Evolutionary conservation across 805 yeast genomes (phyloP).

Genomic region (Yarrowia bubula): DNA sequence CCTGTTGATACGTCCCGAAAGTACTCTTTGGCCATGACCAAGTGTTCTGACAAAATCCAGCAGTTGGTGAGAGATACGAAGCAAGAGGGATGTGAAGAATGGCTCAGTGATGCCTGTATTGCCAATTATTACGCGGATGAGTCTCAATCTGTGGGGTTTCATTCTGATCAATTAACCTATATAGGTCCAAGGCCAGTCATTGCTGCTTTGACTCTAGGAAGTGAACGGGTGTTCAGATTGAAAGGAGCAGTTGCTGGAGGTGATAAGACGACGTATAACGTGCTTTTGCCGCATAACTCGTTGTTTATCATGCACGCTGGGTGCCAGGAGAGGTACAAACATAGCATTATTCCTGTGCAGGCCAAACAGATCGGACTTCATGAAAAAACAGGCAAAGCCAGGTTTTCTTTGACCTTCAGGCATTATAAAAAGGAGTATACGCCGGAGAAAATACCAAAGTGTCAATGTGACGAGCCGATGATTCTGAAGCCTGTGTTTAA

Average conservation of each 20-base stretch:
- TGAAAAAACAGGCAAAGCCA: constrained; percentile 47
- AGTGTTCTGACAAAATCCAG: constrained; percentile 44
- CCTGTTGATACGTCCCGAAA: constrained; percentile 34
- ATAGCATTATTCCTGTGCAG: constrained; percentile 52
- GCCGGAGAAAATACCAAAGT: constrained; percentile 42
- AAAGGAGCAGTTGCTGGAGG: constrained; percentile 35
- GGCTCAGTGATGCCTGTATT: constrained; percentile 57
- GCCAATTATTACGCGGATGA: constrained; percentile 55
- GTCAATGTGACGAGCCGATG: constrained; percentile 50
- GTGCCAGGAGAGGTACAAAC: constrained; percentile 73
- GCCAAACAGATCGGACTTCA: constrained; percentile 44
- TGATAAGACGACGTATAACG: constrained; percentile 44
- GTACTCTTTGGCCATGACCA: constrained; percentile 45
- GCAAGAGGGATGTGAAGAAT: constrained; percentile 38
- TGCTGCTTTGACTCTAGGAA: constrained; percentile 67
- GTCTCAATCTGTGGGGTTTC: constrained; percentile 63
- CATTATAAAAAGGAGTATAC: constrained; percentile 47
- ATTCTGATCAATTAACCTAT: constrained; percentile 68
- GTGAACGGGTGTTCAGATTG: constrained; percentile 64
- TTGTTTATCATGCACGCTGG: constrained; percentile 73
- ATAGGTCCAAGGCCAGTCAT: constrained; percentile 71
- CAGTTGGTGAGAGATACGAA: constrained; percentile 44
- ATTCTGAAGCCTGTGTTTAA: constrained; percentile 55
- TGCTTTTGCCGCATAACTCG: constrained; percentile 70
- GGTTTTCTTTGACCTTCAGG: constrained; percentile 68